Evolutionary conservation across 2,329 filamentous ascomycete species (phyloP).

Genomic region (Arthrobotrys sinensis): DNA sequence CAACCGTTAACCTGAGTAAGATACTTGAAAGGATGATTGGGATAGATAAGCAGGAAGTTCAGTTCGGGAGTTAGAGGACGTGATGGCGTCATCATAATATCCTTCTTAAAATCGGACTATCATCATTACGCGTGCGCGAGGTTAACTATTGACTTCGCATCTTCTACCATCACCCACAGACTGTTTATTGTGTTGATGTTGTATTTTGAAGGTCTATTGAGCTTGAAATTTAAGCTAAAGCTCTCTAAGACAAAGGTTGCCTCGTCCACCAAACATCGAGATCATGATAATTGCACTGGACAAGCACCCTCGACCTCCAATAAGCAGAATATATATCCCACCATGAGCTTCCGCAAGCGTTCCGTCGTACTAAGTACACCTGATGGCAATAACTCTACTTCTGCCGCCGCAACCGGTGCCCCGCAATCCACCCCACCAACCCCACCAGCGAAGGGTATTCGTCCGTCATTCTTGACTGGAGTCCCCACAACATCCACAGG

Average conservation of each 20-base stretch:
- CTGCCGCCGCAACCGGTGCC: constrained; percentile 38
- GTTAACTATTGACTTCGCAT: too few relatives aligned
- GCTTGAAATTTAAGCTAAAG: constrained; percentile 11
- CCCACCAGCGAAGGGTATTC: constrained; percentile 68
- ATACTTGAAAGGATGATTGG: too few relatives aligned
- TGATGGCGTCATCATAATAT: too few relatives aligned
- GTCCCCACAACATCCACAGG: constrained; percentile 92
- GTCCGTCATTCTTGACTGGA: constrained; percentile 90
- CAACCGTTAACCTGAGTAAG: too few relatives aligned
- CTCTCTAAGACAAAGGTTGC: background rate
- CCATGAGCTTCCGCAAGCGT: constrained; percentile 79
- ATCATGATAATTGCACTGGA: constrained; percentile 33
- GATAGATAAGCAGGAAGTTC: too few relatives aligned
- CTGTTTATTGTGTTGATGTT: constrained; percentile 2
- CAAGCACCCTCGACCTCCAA: background rate
- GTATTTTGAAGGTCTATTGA: background rate
- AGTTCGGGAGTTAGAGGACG: too few relatives aligned
- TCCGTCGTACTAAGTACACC: constrained; percentile 72
- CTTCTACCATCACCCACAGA: too few relatives aligned
- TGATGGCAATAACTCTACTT: background rate
- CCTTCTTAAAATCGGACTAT: too few relatives aligned
- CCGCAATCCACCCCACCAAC: constrained; percentile 60
- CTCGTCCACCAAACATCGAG: constrained; percentile 9
- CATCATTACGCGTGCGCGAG: too few relatives aligned
- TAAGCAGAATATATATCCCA: constrained; percentile 38